Conservation (phyloP, 2,329 filamentous ascomycete genomes). For the Epichloe amarillans region DNA sequence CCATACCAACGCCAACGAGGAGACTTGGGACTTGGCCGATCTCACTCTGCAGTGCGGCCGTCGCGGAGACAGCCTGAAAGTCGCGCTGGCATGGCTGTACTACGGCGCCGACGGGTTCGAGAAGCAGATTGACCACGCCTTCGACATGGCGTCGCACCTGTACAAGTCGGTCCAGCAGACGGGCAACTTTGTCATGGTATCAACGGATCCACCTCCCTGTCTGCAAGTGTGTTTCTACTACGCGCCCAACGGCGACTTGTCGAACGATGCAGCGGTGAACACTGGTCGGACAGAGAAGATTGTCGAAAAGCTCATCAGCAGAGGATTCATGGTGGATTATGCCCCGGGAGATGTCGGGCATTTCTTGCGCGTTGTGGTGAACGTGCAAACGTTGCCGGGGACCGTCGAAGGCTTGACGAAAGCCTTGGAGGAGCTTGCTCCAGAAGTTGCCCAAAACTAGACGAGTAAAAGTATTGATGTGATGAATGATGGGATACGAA, state of each 20-base stretch:
- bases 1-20: constrained; percentile 41
- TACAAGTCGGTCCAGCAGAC: constrained; percentile 41
- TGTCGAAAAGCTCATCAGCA: constrained; percentile 30
- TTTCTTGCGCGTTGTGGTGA: constrained; percentile 48
- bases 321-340: constrained; percentile 49
- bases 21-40: constrained; percentile 82
- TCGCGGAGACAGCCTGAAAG: constrained; percentile 71
- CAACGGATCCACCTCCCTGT: constrained; percentile 67
- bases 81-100: constrained; percentile 82
- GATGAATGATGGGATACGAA: not conserved
- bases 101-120: constrained; percentile 68
- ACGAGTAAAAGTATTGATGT: not conserved
- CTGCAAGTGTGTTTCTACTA: constrained; percentile 94
- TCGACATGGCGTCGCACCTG: constrained; percentile 57
- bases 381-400: constrained; percentile 36
- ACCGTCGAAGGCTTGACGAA: constrained; percentile 41
- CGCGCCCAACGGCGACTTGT: constrained; percentile 39
- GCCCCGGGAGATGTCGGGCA: constrained; percentile 42
- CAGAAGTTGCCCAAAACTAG: constrained; percentile 6
- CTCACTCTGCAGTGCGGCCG: constrained; percentile 88
- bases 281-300: constrained; percentile 35
- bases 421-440: constrained; percentile 36
- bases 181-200: constrained; percentile 56
- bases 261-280: constrained; percentile 29
- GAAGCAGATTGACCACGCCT: constrained; percentile 56